Evolutionary conservation across 2,329 filamentous ascomycete genomes (phyloP), one percentile per base, ranked within the genome.

Genomic region (Stenocarpella maydis): DNA sequence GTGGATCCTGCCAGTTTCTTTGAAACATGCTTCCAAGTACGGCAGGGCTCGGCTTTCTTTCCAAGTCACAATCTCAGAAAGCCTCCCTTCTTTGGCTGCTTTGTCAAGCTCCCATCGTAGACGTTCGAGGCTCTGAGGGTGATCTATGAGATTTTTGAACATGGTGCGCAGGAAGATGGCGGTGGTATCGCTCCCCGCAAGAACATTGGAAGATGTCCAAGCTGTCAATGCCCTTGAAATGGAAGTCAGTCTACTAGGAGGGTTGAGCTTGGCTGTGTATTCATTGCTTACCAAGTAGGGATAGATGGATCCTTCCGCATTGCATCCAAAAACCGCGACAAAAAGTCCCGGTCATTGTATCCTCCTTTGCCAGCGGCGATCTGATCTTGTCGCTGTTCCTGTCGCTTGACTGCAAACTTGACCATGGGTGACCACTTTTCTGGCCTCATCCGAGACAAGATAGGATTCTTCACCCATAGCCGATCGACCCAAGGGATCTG

Each of bases 131-230:
- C 21, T 50, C 47, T 50, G 21, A 5, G 21, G 47, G 12, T 50
- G 24, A 17, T 26, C 21, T 26, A 50, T 50, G 3, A 50, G 47
- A 50, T 50, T 50, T 17, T 50, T 50, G 21, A 50, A 50, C 21
- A 50, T 50, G 47, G 47, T 50, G 10, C 47, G 47, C 47, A 50
- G 14, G 21, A 50, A 26, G 10, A 50, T 50, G 10, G 47, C 47
- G 21, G 47, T 50, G 12, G 47, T 50, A 17, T 50, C 47, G 14
- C 47, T 50, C 14, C 90, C 90, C 3, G 74, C 76, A 39, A 73
- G 60, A 17, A 76, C 26, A 67, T 76, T 77, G 31, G 74, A 65
- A 4, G 31, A 53, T 26, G 63, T 65, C 63, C 63, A 65, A 10
- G 50, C 17, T 24, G 63, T 10, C 37, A 24, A n/a, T 8, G 17